Percentiles rank a stretch among this genome's conserved stretches.
Evolutionary conservation across 805 yeast genomes (phyloP).

Genomic region (Metschnikowia santaceciliae): DNA sequence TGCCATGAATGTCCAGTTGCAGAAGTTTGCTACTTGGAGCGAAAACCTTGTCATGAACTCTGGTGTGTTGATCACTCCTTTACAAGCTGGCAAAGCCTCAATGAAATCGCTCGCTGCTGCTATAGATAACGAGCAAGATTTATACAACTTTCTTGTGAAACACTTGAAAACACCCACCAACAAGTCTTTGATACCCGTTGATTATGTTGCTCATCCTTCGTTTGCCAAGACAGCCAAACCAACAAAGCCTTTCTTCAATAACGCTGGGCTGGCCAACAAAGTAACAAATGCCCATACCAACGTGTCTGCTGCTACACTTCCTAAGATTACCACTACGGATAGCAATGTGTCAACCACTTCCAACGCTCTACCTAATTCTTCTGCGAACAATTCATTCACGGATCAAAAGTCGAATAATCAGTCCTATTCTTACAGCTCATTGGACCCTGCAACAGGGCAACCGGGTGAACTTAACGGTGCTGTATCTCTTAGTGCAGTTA

Average conservation of each 20-base stretch:
- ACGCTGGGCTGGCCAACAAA: background rate
- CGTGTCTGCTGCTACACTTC: background rate
- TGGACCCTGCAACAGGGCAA: constrained; percentile 31
- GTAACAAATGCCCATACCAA: constrained; percentile 1
- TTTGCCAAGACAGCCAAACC: constrained; percentile 37
- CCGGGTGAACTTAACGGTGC: constrained; percentile 34
- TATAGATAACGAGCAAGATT: constrained; percentile 79
- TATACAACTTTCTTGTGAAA: constrained; percentile 63
- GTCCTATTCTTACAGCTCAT: constrained; percentile 19
- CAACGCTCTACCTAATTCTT: background rate
- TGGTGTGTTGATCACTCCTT: constrained; percentile 79
- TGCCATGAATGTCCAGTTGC: constrained; percentile 83
- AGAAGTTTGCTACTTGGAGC: constrained; percentile 81
- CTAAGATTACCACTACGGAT: background rate
- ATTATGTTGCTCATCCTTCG: constrained; percentile 67
- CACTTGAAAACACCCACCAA: constrained; percentile 37
- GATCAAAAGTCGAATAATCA: constrained; percentile 6
- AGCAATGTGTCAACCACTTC: background rate
- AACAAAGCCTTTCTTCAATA: constrained; percentile 31
- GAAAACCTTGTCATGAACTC: constrained; percentile 80
- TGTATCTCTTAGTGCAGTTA: constrained; percentile 23
- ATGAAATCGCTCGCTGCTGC: constrained; percentile 74
- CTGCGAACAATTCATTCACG: constrained; percentile 1
- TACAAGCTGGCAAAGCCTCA: constrained; percentile 52
- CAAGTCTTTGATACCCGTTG: constrained; percentile 57